phyloP scores from a whole-genome alignment of 1,284 basidiomycete species.

The Rhodofomes roseus region DNA sequence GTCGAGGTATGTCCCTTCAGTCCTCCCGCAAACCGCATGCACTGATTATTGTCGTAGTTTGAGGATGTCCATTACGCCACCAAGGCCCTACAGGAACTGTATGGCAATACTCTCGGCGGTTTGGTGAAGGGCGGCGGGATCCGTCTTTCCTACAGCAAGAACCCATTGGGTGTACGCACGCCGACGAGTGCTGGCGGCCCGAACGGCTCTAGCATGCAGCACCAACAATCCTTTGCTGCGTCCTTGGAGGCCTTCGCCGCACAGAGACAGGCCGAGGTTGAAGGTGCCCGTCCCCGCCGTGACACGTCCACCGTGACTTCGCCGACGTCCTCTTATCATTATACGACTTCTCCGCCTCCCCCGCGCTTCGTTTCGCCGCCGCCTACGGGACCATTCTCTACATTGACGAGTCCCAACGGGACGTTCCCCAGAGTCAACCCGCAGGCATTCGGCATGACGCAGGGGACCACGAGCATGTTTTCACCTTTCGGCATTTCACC shows the following conservation, averaged over 20 bases:
- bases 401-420: slow-evolving; percentile 27
- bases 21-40: not conserved
- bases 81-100: slow-evolving; percentile 83
- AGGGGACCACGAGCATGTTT: slow-evolving; percentile 39
- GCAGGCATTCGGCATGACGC: slow-evolving; percentile 31
- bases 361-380: slow-evolving; percentile 32
- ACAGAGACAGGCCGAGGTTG: slow-evolving; percentile 34
- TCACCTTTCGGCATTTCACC: slow-evolving; percentile 60
- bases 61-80: slow-evolving; percentile 86
- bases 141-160: slow-evolving; percentile 94
- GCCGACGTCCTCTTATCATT: slow-evolving; percentile 42
- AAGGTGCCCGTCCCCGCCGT: slow-evolving; percentile 30
- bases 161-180: slow-evolving; percentile 83
- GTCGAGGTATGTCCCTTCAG: slow-evolving; percentile 63
- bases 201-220: slow-evolving; percentile 44
- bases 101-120: slow-evolving; percentile 88
- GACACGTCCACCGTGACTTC: slow-evolving; percentile 39
- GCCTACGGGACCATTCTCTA: slow-evolving; percentile 36
- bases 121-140: slow-evolving; percentile 94
- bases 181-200: slow-evolving; percentile 53
- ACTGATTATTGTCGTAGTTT: slow-evolving; percentile 53
- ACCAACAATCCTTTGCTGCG: slow-evolving; percentile 40
- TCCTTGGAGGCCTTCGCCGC: slow-evolving; percentile 36
- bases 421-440: slow-evolving; percentile 32
- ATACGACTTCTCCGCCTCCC: slow-evolving; percentile 57